phyloP scores from a whole-genome alignment of 495 filamentous ascomycete species.

The Xeromyces bisporus region DNA sequence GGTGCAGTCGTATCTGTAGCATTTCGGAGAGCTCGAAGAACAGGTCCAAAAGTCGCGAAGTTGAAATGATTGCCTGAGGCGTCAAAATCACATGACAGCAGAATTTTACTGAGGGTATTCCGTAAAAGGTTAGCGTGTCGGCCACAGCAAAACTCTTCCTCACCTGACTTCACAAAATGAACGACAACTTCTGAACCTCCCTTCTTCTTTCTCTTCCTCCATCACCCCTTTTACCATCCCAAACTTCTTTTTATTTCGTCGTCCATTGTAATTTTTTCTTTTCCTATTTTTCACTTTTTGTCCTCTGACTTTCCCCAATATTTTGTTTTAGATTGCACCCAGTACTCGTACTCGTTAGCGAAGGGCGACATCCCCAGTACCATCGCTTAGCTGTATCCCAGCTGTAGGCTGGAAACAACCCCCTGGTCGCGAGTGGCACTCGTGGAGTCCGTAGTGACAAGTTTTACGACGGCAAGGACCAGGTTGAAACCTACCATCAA shows the following conservation, averaged over 20 bases:
- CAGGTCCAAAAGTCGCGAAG: too few species aligned
- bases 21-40: too few species aligned
- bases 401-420: slow-evolving; percentile 28
- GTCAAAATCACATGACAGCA: too few species aligned
- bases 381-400: slow-evolving; percentile 28
- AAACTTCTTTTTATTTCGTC: slow-evolving; percentile 6
- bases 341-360: slow-evolving; percentile 22
- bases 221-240: neutral
- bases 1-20: too few species aligned
- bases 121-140: slow-evolving; percentile 6
- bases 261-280: slow-evolving; percentile 9
- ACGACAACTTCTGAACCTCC: slow-evolving; percentile 2
- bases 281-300: slow-evolving; percentile 8
- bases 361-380: slow-evolving; percentile 15
- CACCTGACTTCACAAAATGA: too few species aligned
- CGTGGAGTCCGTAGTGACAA: slow-evolving; percentile 32
- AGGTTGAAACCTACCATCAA: slow-evolving; percentile 10
- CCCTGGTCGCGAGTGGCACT: slow-evolving; percentile 19
- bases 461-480: slow-evolving; percentile 20
- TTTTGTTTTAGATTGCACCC: slow-evolving; percentile 17
- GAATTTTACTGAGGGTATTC: too few species aligned
- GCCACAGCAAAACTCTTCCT: slow-evolving; percentile 1
- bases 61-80: too few species aligned
- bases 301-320: slow-evolving; percentile 8
- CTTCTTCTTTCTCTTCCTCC: slow-evolving; percentile 1